These are phyloP conservation scores for Leptodermis oblonga DNA, from an alignment of 257 asterid species.

Conservation along the genomic window DNA sequence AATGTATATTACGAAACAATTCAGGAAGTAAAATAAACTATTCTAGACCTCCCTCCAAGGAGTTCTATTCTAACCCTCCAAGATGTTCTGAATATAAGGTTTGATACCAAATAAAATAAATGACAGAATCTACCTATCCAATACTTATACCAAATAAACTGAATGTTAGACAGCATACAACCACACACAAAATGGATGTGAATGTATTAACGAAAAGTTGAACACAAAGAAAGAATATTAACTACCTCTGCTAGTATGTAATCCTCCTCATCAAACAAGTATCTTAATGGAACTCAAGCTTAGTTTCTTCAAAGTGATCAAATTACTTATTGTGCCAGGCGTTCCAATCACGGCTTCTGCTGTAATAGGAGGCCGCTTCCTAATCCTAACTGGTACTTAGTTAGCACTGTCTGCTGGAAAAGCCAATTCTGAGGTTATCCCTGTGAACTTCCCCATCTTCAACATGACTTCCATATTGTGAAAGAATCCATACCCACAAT, in stretches of 20 bases:
- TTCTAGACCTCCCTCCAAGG: no score
- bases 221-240: background rate
- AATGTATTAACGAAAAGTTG: background rate
- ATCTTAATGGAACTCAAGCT: conserved; percentile 74
- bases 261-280: conserved; percentile 98
- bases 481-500: background rate
- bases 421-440: conserved; percentile 74
- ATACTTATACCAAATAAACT: background rate
- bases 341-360: conserved; percentile 90
- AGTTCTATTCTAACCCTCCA: background rate
- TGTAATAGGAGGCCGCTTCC: conserved; percentile 53
- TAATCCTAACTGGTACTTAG: conserved; percentile 45
- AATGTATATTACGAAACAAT: background rate
- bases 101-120: background rate
- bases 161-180: background rate
- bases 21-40: background rate
- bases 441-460: conserved; percentile 86
- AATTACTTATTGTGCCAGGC: conserved; percentile 78
- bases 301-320: conserved; percentile 68
- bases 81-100: background rate
- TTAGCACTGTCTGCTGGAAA: conserved; percentile 51
- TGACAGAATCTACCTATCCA: background rate
- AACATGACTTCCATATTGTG: conserved; percentile 91
- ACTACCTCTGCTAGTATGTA: conserved; percentile 88
- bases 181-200: no score